Evolutionary conservation across 1,139 yeast genomes (phyloP).

Genomic region (Yamadazyma buinensis): DNA sequence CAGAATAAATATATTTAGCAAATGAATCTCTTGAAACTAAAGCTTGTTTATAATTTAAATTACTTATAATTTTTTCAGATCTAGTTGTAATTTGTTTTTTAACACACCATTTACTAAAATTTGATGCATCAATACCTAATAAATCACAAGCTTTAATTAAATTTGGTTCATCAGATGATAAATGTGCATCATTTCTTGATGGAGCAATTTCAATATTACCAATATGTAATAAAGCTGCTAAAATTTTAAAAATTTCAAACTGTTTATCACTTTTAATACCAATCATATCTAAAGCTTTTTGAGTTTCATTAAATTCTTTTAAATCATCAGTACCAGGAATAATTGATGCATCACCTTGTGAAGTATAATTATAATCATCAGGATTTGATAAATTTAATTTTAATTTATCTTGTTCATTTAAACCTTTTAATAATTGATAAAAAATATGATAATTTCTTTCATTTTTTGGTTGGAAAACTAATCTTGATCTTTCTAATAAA

Average conservation of each 20-base stretch:
- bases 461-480: conserved; percentile 84
- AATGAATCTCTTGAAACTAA: conserved; percentile 93
- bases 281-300: conserved; percentile 71
- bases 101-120: conserved; percentile 87
- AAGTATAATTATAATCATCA: conserved; percentile 73
- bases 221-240: conserved; percentile 87
- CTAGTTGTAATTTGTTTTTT: conserved; percentile 93
- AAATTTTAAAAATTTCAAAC: conserved; percentile 64
- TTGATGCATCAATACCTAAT: conserved; percentile 71
- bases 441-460: conserved; percentile 96
- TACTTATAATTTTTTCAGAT: conserved; percentile 85
- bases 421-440: conserved; percentile 84
- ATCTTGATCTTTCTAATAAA: conserved; percentile 85
- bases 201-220: conserved; percentile 91
- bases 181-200: conserved; percentile 78
- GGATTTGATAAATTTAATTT: conserved; percentile 60
- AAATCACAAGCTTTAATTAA: conserved; percentile 80
- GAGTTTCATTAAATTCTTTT: conserved; percentile 69
- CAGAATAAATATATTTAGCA: conserved; percentile 88
- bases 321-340: conserved; percentile 83
- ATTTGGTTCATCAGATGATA: conserved; percentile 84
- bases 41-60: conserved; percentile 81
- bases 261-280: conserved; percentile 67
- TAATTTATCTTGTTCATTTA: conserved; percentile 55
- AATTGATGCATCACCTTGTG: conserved; percentile 79